These are phyloP conservation scores for Mortierella sp. DNA, from an alignment of 371 early-diverging fungal species.

Conservation along the genomic window DNA sequence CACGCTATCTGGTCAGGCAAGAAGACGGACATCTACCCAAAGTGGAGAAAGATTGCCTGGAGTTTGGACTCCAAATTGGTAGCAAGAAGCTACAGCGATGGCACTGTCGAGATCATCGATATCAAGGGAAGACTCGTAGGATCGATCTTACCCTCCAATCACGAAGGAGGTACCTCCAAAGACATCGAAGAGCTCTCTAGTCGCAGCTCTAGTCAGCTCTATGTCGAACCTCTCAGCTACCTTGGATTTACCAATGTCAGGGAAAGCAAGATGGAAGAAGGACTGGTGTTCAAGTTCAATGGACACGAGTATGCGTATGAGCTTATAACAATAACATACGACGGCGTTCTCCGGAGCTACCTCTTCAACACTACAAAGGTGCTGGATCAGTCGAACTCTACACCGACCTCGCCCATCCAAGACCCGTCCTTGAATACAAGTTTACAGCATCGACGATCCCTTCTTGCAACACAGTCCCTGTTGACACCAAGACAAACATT, in stretches of 20 bases:
- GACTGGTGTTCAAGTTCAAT: slow-evolving; percentile 16
- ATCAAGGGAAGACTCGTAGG: slow-evolving; percentile 46
- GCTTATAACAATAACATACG: slow-evolving; percentile 54
- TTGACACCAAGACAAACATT: slow-evolving; percentile 19
- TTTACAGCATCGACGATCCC: slow-evolving; percentile 27
- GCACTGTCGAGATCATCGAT: slow-evolving; percentile 55
- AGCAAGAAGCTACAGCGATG: slow-evolving; percentile 56
- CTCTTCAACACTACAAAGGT: slow-evolving; percentile 52
- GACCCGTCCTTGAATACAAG: slow-evolving; percentile 14
- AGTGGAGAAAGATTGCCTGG: slow-evolving; percentile 59
- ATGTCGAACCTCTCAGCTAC: slow-evolving; percentile 56
- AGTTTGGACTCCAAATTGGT: slow-evolving; percentile 55
- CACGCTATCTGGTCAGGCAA: slow-evolving; percentile 40
- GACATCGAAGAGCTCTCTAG: not conserved
- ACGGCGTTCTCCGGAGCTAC: slow-evolving; percentile 57
- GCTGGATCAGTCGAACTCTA: slow-evolving; percentile 6
- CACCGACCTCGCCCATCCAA: slow-evolving; percentile 16
- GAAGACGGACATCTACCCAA: slow-evolving; percentile 52
- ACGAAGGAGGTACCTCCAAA: slow-evolving; percentile 2
- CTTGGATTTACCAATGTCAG: slow-evolving; percentile 43
- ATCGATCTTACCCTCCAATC: slow-evolving; percentile 47
- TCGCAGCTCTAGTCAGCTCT: slow-evolving; percentile 25
- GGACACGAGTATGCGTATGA: slow-evolving; percentile 56
- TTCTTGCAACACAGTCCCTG: slow-evolving; percentile 32
- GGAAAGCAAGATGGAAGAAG: slow-evolving; percentile 10